phyloP scores from a whole-genome alignment of 768 basidiomycete species.

The Boletus reticulatus region DNA sequence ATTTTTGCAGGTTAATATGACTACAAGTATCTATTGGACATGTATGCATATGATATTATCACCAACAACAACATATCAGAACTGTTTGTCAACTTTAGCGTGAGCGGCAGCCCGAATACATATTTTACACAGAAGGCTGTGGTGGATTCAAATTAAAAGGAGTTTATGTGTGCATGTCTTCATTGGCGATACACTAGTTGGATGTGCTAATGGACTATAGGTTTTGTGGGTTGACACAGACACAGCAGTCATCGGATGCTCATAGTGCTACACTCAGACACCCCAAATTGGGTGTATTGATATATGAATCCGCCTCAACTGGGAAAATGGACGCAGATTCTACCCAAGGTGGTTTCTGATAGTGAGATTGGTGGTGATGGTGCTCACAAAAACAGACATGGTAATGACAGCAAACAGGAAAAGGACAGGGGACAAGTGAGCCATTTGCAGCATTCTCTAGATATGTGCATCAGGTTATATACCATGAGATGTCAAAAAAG shows the following conservation, averaged over 20 bases:
- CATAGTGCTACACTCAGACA: slow-evolving; percentile 27
- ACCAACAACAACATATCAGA: slow-evolving; percentile 55
- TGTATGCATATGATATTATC: slow-evolving; percentile 73
- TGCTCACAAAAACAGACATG: background rate
- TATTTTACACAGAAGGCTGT: slow-evolving; percentile 73
- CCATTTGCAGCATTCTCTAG: slow-evolving; percentile 66
- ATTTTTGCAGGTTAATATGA: slow-evolving; percentile 75
- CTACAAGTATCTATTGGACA: slow-evolving; percentile 56
- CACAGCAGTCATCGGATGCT: slow-evolving; percentile 36
- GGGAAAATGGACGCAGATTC: slow-evolving; percentile 63
- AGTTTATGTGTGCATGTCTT: slow-evolving; percentile 62
- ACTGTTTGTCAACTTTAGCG: slow-evolving; percentile 59
- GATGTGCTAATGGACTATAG: slow-evolving; percentile 30
- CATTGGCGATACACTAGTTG: slow-evolving; percentile 28
- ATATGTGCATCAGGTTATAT: slow-evolving; percentile 79
- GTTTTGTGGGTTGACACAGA: slow-evolving; percentile 59
- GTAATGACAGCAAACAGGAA: background rate
- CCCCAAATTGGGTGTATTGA: slow-evolving; percentile 69
- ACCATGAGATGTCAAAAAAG: slow-evolving; percentile 56
- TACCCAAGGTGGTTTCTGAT: slow-evolving; percentile 33
- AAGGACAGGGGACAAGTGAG: slow-evolving; percentile 17
- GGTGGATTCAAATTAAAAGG: slow-evolving; percentile 62
- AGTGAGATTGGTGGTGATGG: background rate
- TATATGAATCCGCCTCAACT: slow-evolving; percentile 50
- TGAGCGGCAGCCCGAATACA: slow-evolving; percentile 63